phyloP scores from a whole-genome alignment of 1,284 basidiomycete genomes.

The Phlebopus sp. region DNA sequence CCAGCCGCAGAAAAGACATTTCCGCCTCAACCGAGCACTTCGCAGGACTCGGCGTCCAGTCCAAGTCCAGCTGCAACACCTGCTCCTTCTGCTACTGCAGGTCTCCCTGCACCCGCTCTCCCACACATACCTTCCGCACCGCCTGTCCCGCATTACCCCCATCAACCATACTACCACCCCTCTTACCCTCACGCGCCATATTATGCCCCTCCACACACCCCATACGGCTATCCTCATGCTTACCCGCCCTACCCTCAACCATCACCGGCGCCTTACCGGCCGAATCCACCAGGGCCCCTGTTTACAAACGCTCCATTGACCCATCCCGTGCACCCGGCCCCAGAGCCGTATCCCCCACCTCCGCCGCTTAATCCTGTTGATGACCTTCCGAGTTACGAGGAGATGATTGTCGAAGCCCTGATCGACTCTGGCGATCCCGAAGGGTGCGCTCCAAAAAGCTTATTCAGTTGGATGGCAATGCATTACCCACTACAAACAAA shows the following conservation, averaged over 20 bases:
- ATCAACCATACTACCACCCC: constrained; percentile 47
- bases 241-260: constrained; percentile 47
- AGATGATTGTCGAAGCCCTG: constrained; percentile 81
- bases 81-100: constrained; percentile 3
- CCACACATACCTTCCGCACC: constrained; percentile 29
- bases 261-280: constrained; percentile 34
- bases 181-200: constrained; percentile 63
- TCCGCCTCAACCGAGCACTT: constrained; percentile 19
- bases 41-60: constrained; percentile 15
- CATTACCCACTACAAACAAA: constrained; percentile 82
- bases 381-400: constrained; percentile 79
- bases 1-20: constrained; percentile 18
- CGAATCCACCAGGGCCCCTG: constrained; percentile 24
- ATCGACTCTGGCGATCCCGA: constrained; percentile 60
- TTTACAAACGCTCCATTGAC: constrained; percentile 28
- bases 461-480: constrained; percentile 77
- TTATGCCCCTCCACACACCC: constrained; percentile 37
- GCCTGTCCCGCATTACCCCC: constrained; percentile 44
- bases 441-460: constrained; percentile 72
- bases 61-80: constrained; percentile 22
- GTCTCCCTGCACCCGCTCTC: constrained; percentile 20
- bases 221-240: constrained; percentile 37
- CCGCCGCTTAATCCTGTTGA: constrained; percentile 37
- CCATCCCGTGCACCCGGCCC: constrained; percentile 20
- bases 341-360: constrained; percentile 24